These are phyloP conservation scores for Aspergillus cejpii DNA, from an alignment of 2,329 filamentous ascomycete species.

Conservation along the genomic window DNA sequence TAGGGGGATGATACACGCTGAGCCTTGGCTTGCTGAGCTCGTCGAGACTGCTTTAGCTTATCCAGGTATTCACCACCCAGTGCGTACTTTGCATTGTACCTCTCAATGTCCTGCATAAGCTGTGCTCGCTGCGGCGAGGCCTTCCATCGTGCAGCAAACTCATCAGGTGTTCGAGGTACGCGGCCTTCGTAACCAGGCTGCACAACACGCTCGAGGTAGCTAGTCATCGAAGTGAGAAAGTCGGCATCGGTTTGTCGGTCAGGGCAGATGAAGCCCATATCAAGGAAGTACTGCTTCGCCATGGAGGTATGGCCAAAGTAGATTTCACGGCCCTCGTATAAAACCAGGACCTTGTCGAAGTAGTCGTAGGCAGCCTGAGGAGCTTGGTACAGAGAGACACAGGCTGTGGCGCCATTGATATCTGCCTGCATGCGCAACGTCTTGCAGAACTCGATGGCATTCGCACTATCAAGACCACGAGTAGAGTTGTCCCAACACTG, in stretches of 20 bases:
- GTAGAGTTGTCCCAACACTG: conserved; percentile 38
- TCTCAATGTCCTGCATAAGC: conserved; percentile 33
- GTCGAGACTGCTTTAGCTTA: conserved; percentile 30
- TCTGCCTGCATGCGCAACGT: conserved; percentile 42
- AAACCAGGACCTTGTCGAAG: conserved; percentile 62
- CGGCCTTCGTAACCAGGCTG: conserved; percentile 52
- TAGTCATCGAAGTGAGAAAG: conserved; percentile 62
- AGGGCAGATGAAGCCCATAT: conserved; percentile 60
- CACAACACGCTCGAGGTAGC: conserved; percentile 51
- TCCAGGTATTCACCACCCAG: conserved; percentile 28
- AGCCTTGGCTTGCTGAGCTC: conserved; percentile 31
- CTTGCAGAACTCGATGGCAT: conserved; percentile 47
- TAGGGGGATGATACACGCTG: conserved; percentile 64
- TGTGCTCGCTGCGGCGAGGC: conserved; percentile 40
- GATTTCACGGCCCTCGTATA: conserved; percentile 66
- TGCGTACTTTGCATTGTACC: conserved; percentile 21
- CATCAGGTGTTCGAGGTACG: conserved; percentile 60
- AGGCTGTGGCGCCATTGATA: conserved; percentile 38
- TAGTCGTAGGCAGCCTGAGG: conserved; percentile 36
- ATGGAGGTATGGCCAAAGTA: conserved; percentile 58
- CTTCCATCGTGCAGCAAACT: conserved; percentile 54
- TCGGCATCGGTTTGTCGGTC: conserved; percentile 59
- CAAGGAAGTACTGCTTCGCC: conserved; percentile 59
- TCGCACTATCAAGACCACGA: conserved; percentile 44
- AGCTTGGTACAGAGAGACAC: conserved; percentile 47